These are phyloP conservation scores for Fusarium cyanostomum DNA, from an alignment of 2,329 filamentous ascomycete genomes.

Conservation along the genomic window DNA sequence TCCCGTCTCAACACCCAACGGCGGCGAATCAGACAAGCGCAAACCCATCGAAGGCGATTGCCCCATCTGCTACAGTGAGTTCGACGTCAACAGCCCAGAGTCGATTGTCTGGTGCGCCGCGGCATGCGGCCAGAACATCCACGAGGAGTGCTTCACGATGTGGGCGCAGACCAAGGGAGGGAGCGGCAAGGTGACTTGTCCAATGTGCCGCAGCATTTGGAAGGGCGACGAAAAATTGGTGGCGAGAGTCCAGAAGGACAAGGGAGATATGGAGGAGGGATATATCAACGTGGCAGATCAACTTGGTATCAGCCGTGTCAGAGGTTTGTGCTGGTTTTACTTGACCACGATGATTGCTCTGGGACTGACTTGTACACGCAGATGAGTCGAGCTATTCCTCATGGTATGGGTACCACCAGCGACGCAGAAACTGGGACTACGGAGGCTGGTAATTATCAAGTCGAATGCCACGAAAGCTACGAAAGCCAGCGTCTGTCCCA, in stretches of 20 bases:
- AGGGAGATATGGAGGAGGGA: conserved; percentile 58
- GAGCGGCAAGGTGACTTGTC: conserved; percentile 60
- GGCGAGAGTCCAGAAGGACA: conserved; percentile 55
- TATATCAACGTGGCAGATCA: conserved; percentile 71
- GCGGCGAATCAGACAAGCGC: conserved; percentile 48
- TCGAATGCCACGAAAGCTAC: no score
- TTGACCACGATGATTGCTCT: not conserved
- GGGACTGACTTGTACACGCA: conserved; percentile 15
- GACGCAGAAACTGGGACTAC: not conserved
- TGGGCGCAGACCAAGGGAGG: conserved; percentile 60
- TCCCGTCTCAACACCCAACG: conserved; percentile 53
- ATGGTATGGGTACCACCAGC: conserved; percentile 17
- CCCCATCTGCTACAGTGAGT: conserved; percentile 65
- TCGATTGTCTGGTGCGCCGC: conserved; percentile 61
- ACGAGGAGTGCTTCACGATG: conserved; percentile 62
- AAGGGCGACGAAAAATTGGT: conserved; percentile 55
- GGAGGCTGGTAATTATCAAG: not conserved
- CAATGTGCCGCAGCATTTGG: conserved; percentile 69
- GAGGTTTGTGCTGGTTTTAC: conserved; percentile 53
- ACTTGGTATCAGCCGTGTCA: conserved; percentile 63
- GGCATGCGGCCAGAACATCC: conserved; percentile 65
- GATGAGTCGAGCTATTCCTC: conserved; percentile 23
- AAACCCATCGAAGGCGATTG: conserved; percentile 64
- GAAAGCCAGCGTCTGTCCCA: no score
- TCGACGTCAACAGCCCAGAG: conserved; percentile 50